phyloP scores from a whole-genome alignment of 2,329 filamentous ascomycete species.

The Gremmenia infestans region DNA sequence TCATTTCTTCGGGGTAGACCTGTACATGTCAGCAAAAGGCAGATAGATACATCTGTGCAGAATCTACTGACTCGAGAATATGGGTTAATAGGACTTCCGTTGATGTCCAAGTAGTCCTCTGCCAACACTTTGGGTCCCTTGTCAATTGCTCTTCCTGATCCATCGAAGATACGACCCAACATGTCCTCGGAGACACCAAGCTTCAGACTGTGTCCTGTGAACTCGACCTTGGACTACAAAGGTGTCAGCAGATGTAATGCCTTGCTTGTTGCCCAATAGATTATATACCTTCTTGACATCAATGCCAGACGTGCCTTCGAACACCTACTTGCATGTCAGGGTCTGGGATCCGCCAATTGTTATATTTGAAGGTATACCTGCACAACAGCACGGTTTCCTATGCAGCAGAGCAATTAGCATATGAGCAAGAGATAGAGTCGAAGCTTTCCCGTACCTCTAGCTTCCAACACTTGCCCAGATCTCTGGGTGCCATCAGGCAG shows the following conservation, averaged over 20 bases:
- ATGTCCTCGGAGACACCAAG: conserved; percentile 99
- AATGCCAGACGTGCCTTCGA: conserved; percentile 94
- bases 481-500: conserved; percentile 91
- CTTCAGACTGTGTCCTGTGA: conserved; percentile 95
- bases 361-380: conserved; percentile 56
- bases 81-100: conserved; percentile 97
- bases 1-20: conserved; percentile 99
- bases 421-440: conserved; percentile 1
- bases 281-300: conserved; percentile 88
- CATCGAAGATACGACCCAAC: conserved; percentile 98
- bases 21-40: conserved; percentile 32
- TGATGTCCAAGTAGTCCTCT: conserved; percentile 98
- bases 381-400: conserved; percentile 89
- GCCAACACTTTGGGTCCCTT: conserved; percentile 97
- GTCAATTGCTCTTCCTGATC: conserved; percentile 95
- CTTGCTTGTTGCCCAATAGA: background rate
- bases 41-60: too few species aligned
- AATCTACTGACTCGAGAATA: conserved; percentile 73
- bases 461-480: conserved; percentile 94
- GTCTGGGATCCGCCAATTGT: conserved; percentile 1
- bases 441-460: conserved; percentile 63
- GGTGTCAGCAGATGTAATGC: conserved; percentile 9
- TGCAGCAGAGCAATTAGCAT: conserved; percentile 14
- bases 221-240: conserved; percentile 86
- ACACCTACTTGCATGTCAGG: conserved; percentile 60